Conservation (phyloP, 179 eudicot genomes). For the Beta corolliflora region DNA sequence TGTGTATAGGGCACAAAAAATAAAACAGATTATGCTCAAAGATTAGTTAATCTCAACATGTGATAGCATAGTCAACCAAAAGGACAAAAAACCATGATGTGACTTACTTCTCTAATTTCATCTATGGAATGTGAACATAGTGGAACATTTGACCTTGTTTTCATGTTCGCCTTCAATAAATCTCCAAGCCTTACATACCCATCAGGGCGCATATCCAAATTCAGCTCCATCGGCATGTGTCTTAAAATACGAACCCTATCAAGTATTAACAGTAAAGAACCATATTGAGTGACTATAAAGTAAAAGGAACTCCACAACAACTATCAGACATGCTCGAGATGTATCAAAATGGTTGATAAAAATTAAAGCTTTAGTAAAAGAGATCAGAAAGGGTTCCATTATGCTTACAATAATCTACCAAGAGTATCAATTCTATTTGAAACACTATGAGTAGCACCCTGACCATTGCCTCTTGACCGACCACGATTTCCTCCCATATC, state of each 20-base stretch:
- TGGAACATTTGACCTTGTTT: slow-evolving; percentile 73
- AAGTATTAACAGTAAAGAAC: slow-evolving; percentile 10
- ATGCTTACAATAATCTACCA: slow-evolving; percentile 73
- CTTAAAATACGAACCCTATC: slow-evolving; percentile 75
- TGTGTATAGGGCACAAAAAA: background rate
- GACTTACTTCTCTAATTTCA: slow-evolving; percentile 81
- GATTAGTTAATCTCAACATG: background rate
- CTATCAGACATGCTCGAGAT: background rate
- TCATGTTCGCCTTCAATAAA: slow-evolving; percentile 59
- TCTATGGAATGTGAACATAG: slow-evolving; percentile 67
- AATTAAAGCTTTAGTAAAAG: background rate
- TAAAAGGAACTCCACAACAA: background rate
- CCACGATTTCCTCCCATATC: slow-evolving; percentile 39
- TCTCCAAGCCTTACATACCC: slow-evolving; percentile 85
- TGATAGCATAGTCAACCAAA: background rate
- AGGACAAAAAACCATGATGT: background rate
- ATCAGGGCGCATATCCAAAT: slow-evolving; percentile 76
- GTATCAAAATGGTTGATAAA: background rate
- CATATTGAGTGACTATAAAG: background rate
- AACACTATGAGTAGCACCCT: slow-evolving; percentile 33
- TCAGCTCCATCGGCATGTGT: slow-evolving; percentile 77
- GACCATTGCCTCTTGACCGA: slow-evolving; percentile 55
- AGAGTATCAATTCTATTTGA: slow-evolving; percentile 74
- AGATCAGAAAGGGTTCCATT: background rate
- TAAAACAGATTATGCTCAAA: background rate